phyloP scores from a whole-genome alignment of 805 yeast genomes.

The Wickerhamiella parazyma region DNA sequence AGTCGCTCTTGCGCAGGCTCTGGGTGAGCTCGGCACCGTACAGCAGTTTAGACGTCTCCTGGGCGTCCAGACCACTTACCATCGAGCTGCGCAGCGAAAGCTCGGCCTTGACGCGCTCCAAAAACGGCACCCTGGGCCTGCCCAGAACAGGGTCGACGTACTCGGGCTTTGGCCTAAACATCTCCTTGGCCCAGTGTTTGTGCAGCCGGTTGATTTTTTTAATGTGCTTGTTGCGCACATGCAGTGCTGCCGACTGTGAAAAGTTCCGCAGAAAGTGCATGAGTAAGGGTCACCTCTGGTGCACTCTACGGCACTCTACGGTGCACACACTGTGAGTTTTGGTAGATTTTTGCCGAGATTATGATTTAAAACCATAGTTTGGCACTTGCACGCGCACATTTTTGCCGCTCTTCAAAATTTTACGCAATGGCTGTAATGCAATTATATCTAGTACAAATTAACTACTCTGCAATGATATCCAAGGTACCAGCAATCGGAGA shows the following conservation, averaged over 20 bases:
- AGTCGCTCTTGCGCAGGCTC: conserved; percentile 21
- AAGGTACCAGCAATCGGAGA: too few relatives aligned
- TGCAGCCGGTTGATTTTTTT: conserved; percentile 19
- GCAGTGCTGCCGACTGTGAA: conserved; percentile 14
- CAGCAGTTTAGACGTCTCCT: conserved; percentile 60
- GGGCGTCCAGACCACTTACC: conserved; percentile 42
- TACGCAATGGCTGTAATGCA: too few relatives aligned
- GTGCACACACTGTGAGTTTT: too few relatives aligned
- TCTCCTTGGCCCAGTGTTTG: conserved; percentile 23
- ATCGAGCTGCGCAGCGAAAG: conserved; percentile 52
- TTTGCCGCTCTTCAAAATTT: too few relatives aligned
- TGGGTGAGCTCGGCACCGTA: conserved; percentile 60
- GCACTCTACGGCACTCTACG: too few relatives aligned
- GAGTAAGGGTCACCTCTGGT: background rate
- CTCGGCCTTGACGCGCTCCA: conserved; percentile 52
- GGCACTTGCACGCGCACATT: too few relatives aligned
- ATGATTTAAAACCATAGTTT: too few relatives aligned
- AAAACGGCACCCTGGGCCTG: conserved; percentile 46
- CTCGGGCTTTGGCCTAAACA: conserved; percentile 18
- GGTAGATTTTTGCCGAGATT: too few relatives aligned
- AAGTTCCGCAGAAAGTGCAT: conserved; percentile 10
- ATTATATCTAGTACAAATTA: too few relatives aligned
- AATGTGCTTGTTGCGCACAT: conserved; percentile 19
- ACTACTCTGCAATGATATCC: too few relatives aligned
- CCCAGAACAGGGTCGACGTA: conserved; percentile 80